Base-by-base conservation (phyloP, 2,329 filamentous ascomycete species). In the Orbilia blumenaviensis region DNA sequence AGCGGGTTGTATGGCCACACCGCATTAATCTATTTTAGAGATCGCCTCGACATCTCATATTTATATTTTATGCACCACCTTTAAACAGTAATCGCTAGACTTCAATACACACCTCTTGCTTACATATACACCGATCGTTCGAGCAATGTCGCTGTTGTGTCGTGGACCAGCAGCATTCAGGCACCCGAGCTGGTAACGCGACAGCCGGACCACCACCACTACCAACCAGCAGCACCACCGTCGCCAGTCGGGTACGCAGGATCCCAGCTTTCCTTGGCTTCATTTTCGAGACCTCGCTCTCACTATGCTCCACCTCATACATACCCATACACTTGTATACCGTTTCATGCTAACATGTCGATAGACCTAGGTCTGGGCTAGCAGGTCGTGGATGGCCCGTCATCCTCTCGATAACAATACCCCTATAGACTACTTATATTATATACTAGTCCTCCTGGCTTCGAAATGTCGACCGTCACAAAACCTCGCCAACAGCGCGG, bases 401-500 rank as follows among this genome's bases (percentile, higher is more conserved):
- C 42, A 63, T 36, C 16, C 36, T 29, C 34, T 46, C 29, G n/a
- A 27, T 29, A n/a, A n/a, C n/a, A n/a, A 32, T 32, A 32, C 46
- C 34, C 10, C 16, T 21, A 7, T 32, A 29, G n/a, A 46, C 41
- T n/a, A n/a, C n/a, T n/a, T n/a, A n/a, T n/a, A n/a, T n/a, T n/a
- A n/a, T n/a, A 66, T 54, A 25, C n/a, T n/a, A n/a, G n/a, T n/a
- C 36, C 29, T 56, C 16, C 41, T 46, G 27, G 32, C 48, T 5
- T 14, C 66, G 34, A 32, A 38, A 75, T 75, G 71, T 68, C 63
- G n/a, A 68, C 71, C 34, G 63, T 75, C 62, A 64, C 69, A 32
- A 74, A 74, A 25, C 69, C 69, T 67, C 69, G 69, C 44, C 69
- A 68, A 34, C 69, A 74, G 56, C 71, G 71, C 8, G 52, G 52